Evolutionary conservation across 169 alveolate genomes (phyloP), one percentile per base, ranked within the genome.

Genomic region (Blepharisma undulans): DNA sequence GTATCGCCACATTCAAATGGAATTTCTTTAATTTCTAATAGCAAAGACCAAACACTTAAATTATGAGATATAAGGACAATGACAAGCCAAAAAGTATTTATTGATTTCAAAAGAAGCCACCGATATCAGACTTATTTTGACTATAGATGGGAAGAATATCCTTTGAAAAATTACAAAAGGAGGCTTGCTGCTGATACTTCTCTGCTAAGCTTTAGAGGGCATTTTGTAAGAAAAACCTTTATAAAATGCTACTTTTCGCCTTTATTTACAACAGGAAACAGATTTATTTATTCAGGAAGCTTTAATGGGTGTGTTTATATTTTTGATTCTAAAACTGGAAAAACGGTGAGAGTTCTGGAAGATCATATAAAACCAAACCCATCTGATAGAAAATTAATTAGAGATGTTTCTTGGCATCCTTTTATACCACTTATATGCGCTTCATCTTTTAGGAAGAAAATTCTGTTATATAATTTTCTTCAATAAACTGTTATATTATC

Each of bases 351-450:
- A 25, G 21, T 25, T 22, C 79, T 88, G 10, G 48, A 88, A 76
- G 66, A 48, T 48, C 7, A 0, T 48, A 18, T 48, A 10, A 48
- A 5, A 48, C 21, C 14, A 1, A 1, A 2, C 66, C 66, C 66
- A 48, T 18, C 66, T 5, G 66, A 48, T 10, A 48, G 16, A 29
- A 21, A 21, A 25, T 19, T 29, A 18, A 27, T 25, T 1, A 85
- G 96, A 79, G 96, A 94, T 79, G 84, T 94, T 2, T 88, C 95
- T 30, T 94, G 96, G 96, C 96, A 94, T 81, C 96, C 96, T 0
- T 25, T 87, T n/a, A 33, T 78, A n/a, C 96, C 96, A 5, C 34
- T 90, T 36, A 74, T 92, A 0, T 94, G 95, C n/a, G 78, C 96
- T 4, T 90, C 96, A 6, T 77, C 91, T 25, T 92, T 88, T 61